Evolutionary conservation across 2,329 filamentous ascomycete species (phyloP).

Genomic region (Oidium heveae): DNA sequence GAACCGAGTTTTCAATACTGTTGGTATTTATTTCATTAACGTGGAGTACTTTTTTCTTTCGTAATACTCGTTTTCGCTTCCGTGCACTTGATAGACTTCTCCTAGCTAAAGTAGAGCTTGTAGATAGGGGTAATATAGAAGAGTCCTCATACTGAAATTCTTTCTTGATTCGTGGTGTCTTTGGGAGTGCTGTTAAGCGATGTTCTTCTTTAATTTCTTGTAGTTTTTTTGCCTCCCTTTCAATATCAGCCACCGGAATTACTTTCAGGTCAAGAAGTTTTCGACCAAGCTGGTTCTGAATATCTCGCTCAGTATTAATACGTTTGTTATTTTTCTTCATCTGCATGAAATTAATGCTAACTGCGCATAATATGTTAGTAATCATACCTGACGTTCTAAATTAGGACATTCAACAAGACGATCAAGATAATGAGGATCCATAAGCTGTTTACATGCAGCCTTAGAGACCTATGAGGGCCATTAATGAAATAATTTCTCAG

Average conservation of each 20-base stretch:
- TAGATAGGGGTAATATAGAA: not conserved
- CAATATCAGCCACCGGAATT: not conserved
- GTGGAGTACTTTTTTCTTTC: not conserved
- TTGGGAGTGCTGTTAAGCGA: not conserved
- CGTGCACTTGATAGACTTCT: not conserved
- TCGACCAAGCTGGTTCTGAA: constrained; percentile 9
- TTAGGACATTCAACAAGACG: constrained; percentile 8
- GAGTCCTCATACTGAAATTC: not conserved
- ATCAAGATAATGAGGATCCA: constrained; percentile 7
- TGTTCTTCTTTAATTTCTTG: not conserved
- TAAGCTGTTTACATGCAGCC: constrained; percentile 9
- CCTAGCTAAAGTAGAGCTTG: not conserved
- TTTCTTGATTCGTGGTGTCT: not conserved
- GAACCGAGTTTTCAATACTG: not conserved
- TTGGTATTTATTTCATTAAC: not conserved
- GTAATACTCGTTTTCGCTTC: not conserved
- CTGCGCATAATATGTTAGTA: not conserved
- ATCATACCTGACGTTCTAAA: constrained; percentile 7
- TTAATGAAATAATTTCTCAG: constrained; percentile 1
- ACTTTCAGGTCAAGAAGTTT: not conserved
- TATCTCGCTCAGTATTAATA: constrained; percentile 9
- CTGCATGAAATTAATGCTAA: constrained; percentile 3
- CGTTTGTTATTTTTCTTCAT: constrained; percentile 9
- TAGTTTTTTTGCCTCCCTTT: not conserved
- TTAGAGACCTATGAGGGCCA: constrained; percentile 5